These are phyloP conservation scores for Claviceps maximensis DNA, from an alignment of 2,329 filamentous ascomycete genomes.

Conservation along the genomic window DNA sequence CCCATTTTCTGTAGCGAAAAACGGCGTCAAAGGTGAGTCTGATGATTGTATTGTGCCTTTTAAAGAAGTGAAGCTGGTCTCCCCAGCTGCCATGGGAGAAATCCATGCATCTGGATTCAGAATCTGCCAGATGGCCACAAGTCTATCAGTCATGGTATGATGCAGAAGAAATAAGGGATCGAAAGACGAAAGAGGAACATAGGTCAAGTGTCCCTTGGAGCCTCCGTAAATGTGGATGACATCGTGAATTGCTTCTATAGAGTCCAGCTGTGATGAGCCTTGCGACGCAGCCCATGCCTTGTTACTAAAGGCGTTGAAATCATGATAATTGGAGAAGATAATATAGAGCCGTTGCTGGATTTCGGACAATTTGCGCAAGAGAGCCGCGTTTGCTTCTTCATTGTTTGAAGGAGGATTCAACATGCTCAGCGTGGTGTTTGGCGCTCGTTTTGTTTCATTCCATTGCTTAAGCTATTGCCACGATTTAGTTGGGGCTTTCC, in stretches of 20 bases:
- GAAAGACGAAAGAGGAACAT: slow-evolving; percentile 59
- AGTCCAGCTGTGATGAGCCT: slow-evolving; percentile 42
- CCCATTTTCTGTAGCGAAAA: slow-evolving; percentile 43
- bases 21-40: slow-evolving; percentile 51
- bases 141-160: slow-evolving; percentile 61
- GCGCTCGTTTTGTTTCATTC: slow-evolving; percentile 45
- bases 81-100: slow-evolving; percentile 37
- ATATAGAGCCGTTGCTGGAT: slow-evolving; percentile 53
- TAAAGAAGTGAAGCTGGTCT: slow-evolving; percentile 47
- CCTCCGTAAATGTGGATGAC: slow-evolving; percentile 47
- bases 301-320: slow-evolving; percentile 58
- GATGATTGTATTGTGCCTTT: slow-evolving; percentile 40
- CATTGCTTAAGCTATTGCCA: slow-evolving; percentile 40
- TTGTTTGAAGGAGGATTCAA: slow-evolving; percentile 40
- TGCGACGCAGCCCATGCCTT: slow-evolving; percentile 44
- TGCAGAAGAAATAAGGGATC: slow-evolving; percentile 72
- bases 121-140: slow-evolving; percentile 66
- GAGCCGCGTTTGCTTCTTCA: slow-evolving; percentile 34
- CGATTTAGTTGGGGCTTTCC: not conserved
- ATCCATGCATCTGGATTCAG: slow-evolving; percentile 59
- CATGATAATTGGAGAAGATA: slow-evolving; percentile 52
- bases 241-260: slow-evolving; percentile 52
- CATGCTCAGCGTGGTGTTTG: slow-evolving; percentile 22
- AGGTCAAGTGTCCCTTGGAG: slow-evolving; percentile 53
- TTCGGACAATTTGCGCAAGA: slow-evolving; percentile 32